Percentiles rank a stretch among this genome's conserved stretches.
These are phyloP conservation scores for Trichosporon asahii DNA, from an alignment of 1,284 basidiomycete genomes.

Conservation along the genomic window DNA sequence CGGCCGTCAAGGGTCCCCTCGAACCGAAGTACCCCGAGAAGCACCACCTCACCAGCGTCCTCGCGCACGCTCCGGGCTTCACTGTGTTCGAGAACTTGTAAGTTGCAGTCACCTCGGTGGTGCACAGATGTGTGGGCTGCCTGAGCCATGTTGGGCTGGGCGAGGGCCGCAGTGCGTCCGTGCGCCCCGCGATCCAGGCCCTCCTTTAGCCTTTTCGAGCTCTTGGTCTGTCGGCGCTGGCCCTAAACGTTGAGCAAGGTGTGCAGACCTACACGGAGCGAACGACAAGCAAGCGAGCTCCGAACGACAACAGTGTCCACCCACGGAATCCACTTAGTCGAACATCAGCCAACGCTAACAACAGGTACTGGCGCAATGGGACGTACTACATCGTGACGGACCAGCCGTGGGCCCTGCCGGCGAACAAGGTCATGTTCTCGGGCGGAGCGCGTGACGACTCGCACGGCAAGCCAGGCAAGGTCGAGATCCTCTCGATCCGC, in stretches of 20 bases:
- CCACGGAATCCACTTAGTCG: not conserved
- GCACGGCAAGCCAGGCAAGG: not conserved
- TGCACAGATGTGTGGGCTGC: too few species aligned
- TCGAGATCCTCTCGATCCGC: slow-evolving; percentile 24
- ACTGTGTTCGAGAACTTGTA: slow-evolving; percentile 37
- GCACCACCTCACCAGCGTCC: slow-evolving; percentile 22
- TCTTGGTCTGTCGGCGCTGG: not conserved
- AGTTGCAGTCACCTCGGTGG: not conserved
- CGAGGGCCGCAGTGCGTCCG: not conserved
- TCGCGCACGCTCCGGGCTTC: slow-evolving; percentile 34
- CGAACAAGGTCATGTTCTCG: slow-evolving; percentile 54
- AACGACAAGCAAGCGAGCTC: not conserved
- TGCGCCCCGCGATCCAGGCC: not conserved
- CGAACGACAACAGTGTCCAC: too few species aligned
- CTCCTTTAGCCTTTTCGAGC: not conserved
- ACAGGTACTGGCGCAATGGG: slow-evolving; percentile 36
- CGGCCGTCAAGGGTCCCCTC: not conserved
- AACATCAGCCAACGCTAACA: not conserved
- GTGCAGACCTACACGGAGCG: not conserved
- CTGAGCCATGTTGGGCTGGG: too few species aligned
- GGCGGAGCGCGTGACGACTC: slow-evolving; percentile 10
- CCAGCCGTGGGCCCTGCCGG: slow-evolving; percentile 58
- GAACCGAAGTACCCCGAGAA: not conserved
- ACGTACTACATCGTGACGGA: slow-evolving; percentile 36
- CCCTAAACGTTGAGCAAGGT: not conserved